A percentile compares a stretch with the other conserved stretches of the same genome.
Evolutionary conservation across 208 protist genomes (phyloP).

Genomic region (Leishmania amazonensis): DNA sequence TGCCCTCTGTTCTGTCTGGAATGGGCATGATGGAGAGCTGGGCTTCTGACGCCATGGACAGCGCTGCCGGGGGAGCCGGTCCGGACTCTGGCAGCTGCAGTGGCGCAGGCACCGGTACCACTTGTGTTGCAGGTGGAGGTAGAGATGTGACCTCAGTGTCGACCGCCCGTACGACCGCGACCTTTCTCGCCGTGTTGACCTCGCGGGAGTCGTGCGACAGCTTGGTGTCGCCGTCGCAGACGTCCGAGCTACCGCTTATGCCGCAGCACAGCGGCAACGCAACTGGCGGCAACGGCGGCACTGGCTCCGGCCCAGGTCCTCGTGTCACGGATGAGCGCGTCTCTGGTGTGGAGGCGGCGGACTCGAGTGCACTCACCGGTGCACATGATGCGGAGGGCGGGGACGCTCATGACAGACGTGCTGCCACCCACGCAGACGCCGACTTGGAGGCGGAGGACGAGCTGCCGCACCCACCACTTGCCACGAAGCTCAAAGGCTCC

Average conservation of each 20-base stretch:
- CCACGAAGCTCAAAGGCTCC: not conserved
- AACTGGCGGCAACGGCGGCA: not conserved
- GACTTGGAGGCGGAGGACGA: not conserved
- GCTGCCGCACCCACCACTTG: not conserved
- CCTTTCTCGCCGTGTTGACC: not conserved
- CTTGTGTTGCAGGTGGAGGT: not conserved
- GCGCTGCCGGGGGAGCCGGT: not conserved
- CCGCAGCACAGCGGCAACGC: not conserved
- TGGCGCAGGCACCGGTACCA: not conserved
- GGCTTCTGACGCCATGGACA: not conserved
- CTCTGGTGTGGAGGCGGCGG: not conserved
- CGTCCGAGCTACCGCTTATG: not conserved
- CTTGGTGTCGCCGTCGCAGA: not conserved
- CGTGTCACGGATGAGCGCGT: not conserved
- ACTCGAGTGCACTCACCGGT: not conserved
- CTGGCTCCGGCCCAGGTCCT: not conserved
- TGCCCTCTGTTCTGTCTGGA: not conserved
- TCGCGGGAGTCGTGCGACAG: not conserved
- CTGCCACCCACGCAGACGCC: not conserved
- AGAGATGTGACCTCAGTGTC: not conserved
- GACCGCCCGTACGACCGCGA: not conserved
- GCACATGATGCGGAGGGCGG: not conserved
- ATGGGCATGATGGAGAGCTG: not conserved
- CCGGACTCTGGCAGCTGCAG: not conserved
- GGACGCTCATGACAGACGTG: not conserved